These are phyloP conservation scores for Gossypium davidsonii DNA, from an alignment of 441 rosid genomes.

Conservation along the genomic window DNA sequence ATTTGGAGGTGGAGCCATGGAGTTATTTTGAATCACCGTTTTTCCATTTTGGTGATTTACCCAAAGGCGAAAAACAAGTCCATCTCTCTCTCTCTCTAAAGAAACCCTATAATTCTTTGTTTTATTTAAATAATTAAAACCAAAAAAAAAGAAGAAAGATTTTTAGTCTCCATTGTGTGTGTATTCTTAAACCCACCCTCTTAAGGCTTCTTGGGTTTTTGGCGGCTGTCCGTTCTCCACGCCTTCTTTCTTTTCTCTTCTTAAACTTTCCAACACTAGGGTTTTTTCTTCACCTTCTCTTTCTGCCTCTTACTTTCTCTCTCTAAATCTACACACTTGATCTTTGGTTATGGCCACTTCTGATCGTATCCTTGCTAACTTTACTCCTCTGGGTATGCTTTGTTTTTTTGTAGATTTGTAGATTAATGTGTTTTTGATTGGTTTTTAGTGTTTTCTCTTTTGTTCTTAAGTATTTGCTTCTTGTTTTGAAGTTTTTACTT, in stretches of 20 bases:
- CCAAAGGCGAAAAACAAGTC: neutral
- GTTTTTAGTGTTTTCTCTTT: neutral
- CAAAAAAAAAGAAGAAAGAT: neutral
- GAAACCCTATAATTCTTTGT: neutral
- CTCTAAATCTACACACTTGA: slow-evolving; percentile 9
- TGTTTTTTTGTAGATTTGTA: neutral
- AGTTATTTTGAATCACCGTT: neutral
- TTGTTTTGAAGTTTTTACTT: neutral
- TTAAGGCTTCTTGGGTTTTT: neutral
- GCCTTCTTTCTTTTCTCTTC: neutral
- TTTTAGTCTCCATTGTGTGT: neutral
- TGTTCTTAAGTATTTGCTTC: neutral
- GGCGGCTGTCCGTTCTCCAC: slow-evolving; percentile 10
- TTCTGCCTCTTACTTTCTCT: neutral
- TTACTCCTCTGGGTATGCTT: slow-evolving; percentile 40
- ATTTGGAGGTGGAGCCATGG: neutral
- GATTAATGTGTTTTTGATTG: neutral
- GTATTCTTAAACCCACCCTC: neutral
- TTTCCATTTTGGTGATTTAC: neutral
- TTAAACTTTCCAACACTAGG: neutral
- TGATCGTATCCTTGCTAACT: slow-evolving; percentile 44
- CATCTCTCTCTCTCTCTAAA: neutral
- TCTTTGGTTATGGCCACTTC: slow-evolving; percentile 35
- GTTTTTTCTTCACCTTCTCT: slow-evolving; percentile 6
- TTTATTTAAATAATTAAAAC: neutral